phyloP scores from a whole-genome alignment of 768 basidiomycete genomes.

The Phaffia australis region DNA sequence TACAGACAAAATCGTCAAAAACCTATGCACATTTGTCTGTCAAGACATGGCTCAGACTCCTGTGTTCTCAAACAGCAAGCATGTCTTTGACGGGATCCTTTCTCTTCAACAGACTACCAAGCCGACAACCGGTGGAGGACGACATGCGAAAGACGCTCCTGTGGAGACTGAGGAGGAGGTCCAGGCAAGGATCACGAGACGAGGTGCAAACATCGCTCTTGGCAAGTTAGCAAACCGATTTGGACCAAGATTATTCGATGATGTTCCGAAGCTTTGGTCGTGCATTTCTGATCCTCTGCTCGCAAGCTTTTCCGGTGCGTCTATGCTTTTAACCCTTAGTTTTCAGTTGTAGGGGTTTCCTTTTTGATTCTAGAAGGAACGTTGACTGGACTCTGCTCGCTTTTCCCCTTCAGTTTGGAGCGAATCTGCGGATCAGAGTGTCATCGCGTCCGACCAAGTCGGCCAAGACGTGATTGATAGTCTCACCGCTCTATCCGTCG shows the following conservation, averaged over 20 bases:
- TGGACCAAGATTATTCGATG: slow-evolving; percentile 56
- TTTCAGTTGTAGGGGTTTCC: too few relatives aligned
- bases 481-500: slow-evolving; percentile 73
- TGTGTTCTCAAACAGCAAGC: slow-evolving; percentile 54
- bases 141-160: slow-evolving; percentile 25
- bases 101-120: slow-evolving; percentile 46
- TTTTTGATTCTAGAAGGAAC: too few relatives aligned
- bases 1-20: slow-evolving; percentile 91
- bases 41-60: slow-evolving; percentile 83
- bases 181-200: slow-evolving; percentile 60
- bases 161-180: slow-evolving; percentile 46
- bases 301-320: slow-evolving; percentile 58
- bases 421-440: neutral
- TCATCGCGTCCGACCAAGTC: slow-evolving; percentile 36
- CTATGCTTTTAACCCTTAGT: neutral
- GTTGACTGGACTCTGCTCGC: neutral
- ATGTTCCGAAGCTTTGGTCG: slow-evolving; percentile 90
- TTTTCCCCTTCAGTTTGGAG: neutral
- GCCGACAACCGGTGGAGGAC: slow-evolving; percentile 25
- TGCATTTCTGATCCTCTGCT: slow-evolving; percentile 73
- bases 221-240: slow-evolving; percentile 65
- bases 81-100: slow-evolving; percentile 53
- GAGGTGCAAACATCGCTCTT: slow-evolving; percentile 79
- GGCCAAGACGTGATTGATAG: slow-evolving; percentile 90
- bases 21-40: slow-evolving; percentile 91